A percentile compares a stretch with the other conserved stretches of the same genome.
Evolutionary conservation across 2,329 filamentous ascomycete species (phyloP).

Genomic region (Verticillium longisporum): DNA sequence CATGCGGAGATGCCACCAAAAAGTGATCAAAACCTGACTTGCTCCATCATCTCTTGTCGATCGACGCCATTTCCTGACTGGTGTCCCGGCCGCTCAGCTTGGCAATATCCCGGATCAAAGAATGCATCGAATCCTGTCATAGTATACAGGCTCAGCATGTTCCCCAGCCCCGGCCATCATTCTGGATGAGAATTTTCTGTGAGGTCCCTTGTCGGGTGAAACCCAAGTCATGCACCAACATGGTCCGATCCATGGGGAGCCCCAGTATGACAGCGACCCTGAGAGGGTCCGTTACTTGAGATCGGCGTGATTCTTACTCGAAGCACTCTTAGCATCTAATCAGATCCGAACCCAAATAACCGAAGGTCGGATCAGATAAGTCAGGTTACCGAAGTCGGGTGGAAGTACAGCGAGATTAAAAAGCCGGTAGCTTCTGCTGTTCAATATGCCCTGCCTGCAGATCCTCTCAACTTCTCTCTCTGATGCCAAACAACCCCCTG

Average conservation of each 20-base stretch:
- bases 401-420: neutral
- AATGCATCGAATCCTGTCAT: too few species aligned
- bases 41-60: neutral
- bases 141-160: too few species aligned
- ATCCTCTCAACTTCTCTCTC: neutral
- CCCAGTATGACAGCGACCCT: neutral
- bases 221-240: neutral
- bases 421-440: neutral
- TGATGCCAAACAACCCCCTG: too few species aligned
- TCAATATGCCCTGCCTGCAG: too few species aligned
- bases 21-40: neutral
- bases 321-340: neutral
- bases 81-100: neutral
- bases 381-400: neutral
- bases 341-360: neutral
- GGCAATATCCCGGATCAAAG: neutral
- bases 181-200: too few species aligned
- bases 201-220: too few species aligned
- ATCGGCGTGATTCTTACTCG: neutral
- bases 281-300: neutral
- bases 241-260: neutral
- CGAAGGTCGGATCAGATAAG: neutral
- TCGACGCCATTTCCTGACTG: neutral
- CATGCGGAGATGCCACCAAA: neutral
- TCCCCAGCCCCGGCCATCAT: too few species aligned